Percentiles rank a stretch among this genome's conserved stretches.
phyloP scores from a whole-genome alignment of 2,329 filamentous ascomycete species.

The Cryphonectria nitschkei region DNA sequence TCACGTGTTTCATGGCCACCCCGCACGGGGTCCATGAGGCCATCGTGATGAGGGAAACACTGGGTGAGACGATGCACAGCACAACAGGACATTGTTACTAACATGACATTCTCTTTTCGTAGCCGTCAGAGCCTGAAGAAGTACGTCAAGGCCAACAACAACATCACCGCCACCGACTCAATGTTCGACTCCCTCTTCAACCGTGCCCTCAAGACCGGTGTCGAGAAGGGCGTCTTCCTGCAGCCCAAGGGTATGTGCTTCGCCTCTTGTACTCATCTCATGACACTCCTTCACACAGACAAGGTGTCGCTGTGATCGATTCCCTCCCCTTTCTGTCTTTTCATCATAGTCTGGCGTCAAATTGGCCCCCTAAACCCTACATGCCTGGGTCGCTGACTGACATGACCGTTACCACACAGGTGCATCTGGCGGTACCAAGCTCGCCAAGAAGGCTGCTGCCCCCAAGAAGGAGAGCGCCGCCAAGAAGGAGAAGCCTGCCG shows the following conservation, averaged over 20 bases:
- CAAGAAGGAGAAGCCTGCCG: slow-evolving; percentile 39
- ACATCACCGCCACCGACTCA: slow-evolving; percentile 48
- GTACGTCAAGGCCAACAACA: slow-evolving; percentile 61
- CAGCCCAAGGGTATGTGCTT: slow-evolving; percentile 81
- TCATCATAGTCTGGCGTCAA: background rate
- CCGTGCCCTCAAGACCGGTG: slow-evolving; percentile 79
- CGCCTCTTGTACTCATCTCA: background rate
- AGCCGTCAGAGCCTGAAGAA: slow-evolving; percentile 66
- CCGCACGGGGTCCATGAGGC: slow-evolving; percentile 29
- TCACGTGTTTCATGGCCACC: slow-evolving; percentile 23
- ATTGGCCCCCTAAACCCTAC: background rate
- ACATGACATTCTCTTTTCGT: slow-evolving; percentile 30
- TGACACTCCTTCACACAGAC: too few relatives aligned
- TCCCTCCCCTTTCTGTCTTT: background rate
- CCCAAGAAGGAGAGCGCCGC: slow-evolving; percentile 39
- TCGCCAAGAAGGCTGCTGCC: slow-evolving; percentile 55
- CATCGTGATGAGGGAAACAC: slow-evolving; percentile 23
- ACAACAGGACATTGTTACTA: slow-evolving; percentile 33
- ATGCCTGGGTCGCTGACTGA: background rate
- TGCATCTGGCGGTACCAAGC: slow-evolving; percentile 88
- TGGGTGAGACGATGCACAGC: slow-evolving; percentile 14
- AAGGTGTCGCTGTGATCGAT: background rate
- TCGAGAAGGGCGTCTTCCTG: slow-evolving; percentile 83
- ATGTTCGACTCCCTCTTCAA: slow-evolving; percentile 80
- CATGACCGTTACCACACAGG: slow-evolving; percentile 49